Conservation (phyloP, 2,329 filamentous ascomycete species). For the Ilyonectria sp. region DNA sequence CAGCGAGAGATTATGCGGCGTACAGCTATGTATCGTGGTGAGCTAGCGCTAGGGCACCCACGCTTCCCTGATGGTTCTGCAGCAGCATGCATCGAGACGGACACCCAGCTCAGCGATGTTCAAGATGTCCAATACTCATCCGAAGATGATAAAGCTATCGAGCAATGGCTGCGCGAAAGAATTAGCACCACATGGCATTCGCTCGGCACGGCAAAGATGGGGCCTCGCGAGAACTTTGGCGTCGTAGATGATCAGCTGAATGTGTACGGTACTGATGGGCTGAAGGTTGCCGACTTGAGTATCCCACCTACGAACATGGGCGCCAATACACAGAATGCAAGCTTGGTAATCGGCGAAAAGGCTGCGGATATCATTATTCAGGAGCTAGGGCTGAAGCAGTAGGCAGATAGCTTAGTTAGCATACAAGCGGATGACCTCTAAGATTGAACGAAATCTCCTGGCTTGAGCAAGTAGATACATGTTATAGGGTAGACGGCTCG, state of each 20-base stretch:
- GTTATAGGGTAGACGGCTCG: too few species aligned
- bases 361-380: conserved; percentile 58
- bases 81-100: conserved; percentile 62
- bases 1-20: conserved; percentile 73
- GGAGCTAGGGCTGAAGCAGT: conserved; percentile 49
- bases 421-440: too few species aligned
- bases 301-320: conserved; percentile 58
- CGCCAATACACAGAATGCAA: conserved; percentile 65
- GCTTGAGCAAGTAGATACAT: too few species aligned
- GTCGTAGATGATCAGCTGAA: conserved; percentile 55
- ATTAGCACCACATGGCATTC: conserved; percentile 63
- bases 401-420: too few species aligned
- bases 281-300: conserved; percentile 60
- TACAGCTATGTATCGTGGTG: conserved; percentile 67
- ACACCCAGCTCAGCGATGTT: conserved; percentile 53
- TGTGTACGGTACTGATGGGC: conserved; percentile 60
- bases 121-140: conserved; percentile 62
- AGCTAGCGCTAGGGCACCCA: conserved; percentile 60
- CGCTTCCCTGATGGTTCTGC: conserved; percentile 59
- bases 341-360: conserved; percentile 66
- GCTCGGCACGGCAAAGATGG: conserved; percentile 63
- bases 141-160: conserved; percentile 66
- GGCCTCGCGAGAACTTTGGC: conserved; percentile 55
- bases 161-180: conserved; percentile 60
- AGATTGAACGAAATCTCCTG: too few species aligned